Base-by-base conservation (phyloP, 495 filamentous ascomycete genomes). In the Penicillium cataractarum region DNA sequence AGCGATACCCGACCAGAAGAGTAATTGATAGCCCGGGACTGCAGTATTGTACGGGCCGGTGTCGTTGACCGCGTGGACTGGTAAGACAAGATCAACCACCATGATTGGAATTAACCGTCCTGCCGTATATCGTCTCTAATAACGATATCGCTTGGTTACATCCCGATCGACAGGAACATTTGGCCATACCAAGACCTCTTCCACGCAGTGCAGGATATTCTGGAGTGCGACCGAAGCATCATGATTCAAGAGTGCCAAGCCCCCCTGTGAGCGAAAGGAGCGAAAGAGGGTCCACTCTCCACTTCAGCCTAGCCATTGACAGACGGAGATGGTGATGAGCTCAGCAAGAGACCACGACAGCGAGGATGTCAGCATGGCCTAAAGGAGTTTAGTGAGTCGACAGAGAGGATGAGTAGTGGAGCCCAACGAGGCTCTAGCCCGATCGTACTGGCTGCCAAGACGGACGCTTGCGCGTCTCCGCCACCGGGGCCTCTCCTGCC, bases 381-480 rank as follows among this genome's bases (percentile, higher is more conserved):
- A 19, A 73, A 64, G 15, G 3, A 61, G 71, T 42, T 61, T 76
- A 70, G 65, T 49, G 51, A 21, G n/a, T 3, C 29, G 15, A 54
- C 27, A n/a, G 31, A 21, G 26, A 52, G 49, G 32, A 21, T 21
- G 8, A 37, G 26, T 8, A 27, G 62, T 73, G 71, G 71, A 55
- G 32, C 57, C n/a, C 12, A 31, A 58, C 58, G 64, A 71, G 64
- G 62, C 67, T 74, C 71, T 74, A 71, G 74, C 69, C 74, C 73
- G 71, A 80, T 78, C 76, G 67, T 63, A 66, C 65, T 22, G 63
- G 57, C 48, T 67, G 75, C 77, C 78, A 80, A 79, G 78, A 76
- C 74, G 72, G 68, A 74, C 66, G 77, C 76, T 80, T 80, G 78
- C 78, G 78, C 73, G 78, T 78, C 78, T 78, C 78, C 75, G 65